Evolutionary conservation across 2,329 filamentous ascomycete species (phyloP), one percentile per base, ranked within the genome.

Genomic region (Microcera coccophila): DNA sequence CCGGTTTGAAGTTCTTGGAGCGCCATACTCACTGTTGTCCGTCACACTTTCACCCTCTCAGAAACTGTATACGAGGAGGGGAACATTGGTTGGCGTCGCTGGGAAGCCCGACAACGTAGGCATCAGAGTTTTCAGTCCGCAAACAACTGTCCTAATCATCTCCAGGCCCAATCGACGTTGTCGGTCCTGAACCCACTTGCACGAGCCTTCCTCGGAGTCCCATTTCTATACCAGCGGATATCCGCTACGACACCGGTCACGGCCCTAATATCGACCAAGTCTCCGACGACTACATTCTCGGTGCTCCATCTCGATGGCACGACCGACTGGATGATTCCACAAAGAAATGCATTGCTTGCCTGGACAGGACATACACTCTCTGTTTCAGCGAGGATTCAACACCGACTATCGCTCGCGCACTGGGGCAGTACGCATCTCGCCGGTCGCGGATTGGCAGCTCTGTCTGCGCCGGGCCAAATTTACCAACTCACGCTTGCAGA

Each of bases 21-120:
- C 87, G 18, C 90, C 91, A 2, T 93, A 93, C 67, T 97, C 93
- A 42, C 81, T 98, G 51, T 83, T 98, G 55, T 96, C 91, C 17
- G 90, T 95, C 52, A 88, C 85, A 7, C 79, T 98, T 39, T 94
- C 93, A 26, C 87, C 93, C 32, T 97, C 91, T 22, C 91, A 97
- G 66, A 85, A 87, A 58, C 81, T 98, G 38, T 96, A 93, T 68
- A 96, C 93, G 17, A 81, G 91, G 55, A 82, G 90, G 58, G 94
- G 94, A 41, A 95, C 91, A 2, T 74, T 98, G 38, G 87, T 97
- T 41, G 90, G 85, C 36, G 79, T 97, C 46, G 88, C 87, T 57
- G 93, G 93, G 54, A 91, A 94, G 64, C 76, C 88, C 44, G 89
- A 96, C 62, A 94, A 94, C 77, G 89, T 93, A 69, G 58, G 48